Evolutionary conservation across 306 rosid species (phyloP).

Genomic region (Prunus persica): Prunus_persica_NCBIv2 NC_034015.1:22031001-22031500

Average conservation of each 20-base stretch:
- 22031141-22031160: conserved; percentile 47
- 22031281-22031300: conserved; percentile 74
- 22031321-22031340: conserved; percentile 82
- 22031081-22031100: conserved; percentile 94
- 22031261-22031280: conserved; percentile 55
- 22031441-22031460: background rate
- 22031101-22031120: conserved; percentile 89
- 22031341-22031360: conserved; percentile 73
- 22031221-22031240: background rate
- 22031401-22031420: conserved; percentile 92
- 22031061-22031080: conserved; percentile 63
- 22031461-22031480: background rate
- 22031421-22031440: conserved; percentile 60
- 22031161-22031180: conserved; percentile 13
- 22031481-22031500: background rate
- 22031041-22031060: background rate
- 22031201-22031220: background rate
- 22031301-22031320: conserved; percentile 91
- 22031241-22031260: background rate
- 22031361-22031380: conserved; percentile 88
- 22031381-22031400: conserved; percentile 79
- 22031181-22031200: background rate
- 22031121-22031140: conserved; percentile 79
- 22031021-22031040: background rate
- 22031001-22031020: background rate